Evolutionary conservation across 345 rosid species (phyloP).

Genomic region (Erodium maritimum): DNA sequence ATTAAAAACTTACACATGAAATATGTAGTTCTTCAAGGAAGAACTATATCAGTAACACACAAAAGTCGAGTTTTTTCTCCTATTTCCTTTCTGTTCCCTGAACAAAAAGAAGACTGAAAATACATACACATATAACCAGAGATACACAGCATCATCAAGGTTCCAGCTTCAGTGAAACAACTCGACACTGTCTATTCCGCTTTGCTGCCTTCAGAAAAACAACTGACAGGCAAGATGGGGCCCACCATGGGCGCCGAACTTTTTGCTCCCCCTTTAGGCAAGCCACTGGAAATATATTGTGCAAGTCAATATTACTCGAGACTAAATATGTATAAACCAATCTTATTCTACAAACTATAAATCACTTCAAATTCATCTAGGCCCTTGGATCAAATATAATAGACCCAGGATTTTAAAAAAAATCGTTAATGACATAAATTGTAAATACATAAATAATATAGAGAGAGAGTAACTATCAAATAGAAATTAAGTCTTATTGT

Average conservation of each 20-base stretch:
- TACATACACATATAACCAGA: neutral
- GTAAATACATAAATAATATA: no score
- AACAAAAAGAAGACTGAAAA: no score
- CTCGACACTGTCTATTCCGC: slow-evolving; percentile 84
- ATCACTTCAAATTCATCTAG: neutral
- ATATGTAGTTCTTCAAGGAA: no score
- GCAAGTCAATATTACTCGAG: neutral
- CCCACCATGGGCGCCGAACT: slow-evolving; percentile 96
- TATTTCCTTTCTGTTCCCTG: no score
- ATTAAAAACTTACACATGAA: no score
- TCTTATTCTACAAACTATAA: neutral
- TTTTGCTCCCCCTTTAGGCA: slow-evolving; percentile 94
- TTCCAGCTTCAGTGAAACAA: slow-evolving; percentile 89
- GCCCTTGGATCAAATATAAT: no score
- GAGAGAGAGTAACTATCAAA: no score
- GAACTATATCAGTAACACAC: no score
- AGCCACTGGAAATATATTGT: slow-evolving; percentile 41
- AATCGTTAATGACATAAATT: no score
- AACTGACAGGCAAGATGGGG: slow-evolving; percentile 70
- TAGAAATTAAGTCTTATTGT: no score
- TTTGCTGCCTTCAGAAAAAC: slow-evolving; percentile 68
- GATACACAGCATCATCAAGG: slow-evolving; percentile 39
- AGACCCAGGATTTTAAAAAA: no score
- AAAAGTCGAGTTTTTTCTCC: no score
- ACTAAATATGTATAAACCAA: neutral